Percentiles rank a stretch among this genome's conserved stretches.
phyloP scores from a whole-genome alignment of 2,329 filamentous ascomycete species.

The Paracoccidioides lutzii region DNA sequence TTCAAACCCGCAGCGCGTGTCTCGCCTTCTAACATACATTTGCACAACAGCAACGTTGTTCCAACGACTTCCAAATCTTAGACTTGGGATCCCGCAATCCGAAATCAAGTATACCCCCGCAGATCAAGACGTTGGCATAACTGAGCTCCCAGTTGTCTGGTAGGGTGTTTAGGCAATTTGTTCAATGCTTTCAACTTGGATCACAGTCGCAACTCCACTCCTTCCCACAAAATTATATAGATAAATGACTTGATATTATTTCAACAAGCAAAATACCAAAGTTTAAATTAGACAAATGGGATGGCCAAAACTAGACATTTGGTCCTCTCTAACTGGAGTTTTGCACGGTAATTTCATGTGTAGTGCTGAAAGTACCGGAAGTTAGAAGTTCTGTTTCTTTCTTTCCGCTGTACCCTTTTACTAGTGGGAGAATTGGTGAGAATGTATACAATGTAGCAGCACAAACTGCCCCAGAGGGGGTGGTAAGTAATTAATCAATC shows the following conservation, averaged over 20 bases:
- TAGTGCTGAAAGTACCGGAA: too few relatives aligned
- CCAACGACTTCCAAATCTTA: constrained; percentile 28
- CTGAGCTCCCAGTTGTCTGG: constrained; percentile 26
- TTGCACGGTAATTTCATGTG: too few relatives aligned
- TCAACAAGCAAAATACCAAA: neutral
- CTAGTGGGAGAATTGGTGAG: too few relatives aligned
- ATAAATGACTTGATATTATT: neutral
- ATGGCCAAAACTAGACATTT: neutral
- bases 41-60: constrained; percentile 25
- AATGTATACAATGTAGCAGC: neutral
- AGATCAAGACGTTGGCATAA: constrained; percentile 31
- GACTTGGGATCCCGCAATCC: constrained; percentile 28
- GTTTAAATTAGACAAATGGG: neutral
- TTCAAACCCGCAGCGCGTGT: neutral
- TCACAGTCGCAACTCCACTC: neutral
- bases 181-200: neutral
- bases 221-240: neutral
- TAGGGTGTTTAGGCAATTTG: too few relatives aligned
- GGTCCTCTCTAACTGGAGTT: neutral
- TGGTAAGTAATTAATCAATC: neutral
- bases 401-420: too few relatives aligned
- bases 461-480: too few relatives aligned
- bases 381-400: too few relatives aligned
- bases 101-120: constrained; percentile 30
- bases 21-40: neutral